Base-by-base conservation (phyloP, 805 yeast species). In the Cyberlindnera saturnus region DNA sequence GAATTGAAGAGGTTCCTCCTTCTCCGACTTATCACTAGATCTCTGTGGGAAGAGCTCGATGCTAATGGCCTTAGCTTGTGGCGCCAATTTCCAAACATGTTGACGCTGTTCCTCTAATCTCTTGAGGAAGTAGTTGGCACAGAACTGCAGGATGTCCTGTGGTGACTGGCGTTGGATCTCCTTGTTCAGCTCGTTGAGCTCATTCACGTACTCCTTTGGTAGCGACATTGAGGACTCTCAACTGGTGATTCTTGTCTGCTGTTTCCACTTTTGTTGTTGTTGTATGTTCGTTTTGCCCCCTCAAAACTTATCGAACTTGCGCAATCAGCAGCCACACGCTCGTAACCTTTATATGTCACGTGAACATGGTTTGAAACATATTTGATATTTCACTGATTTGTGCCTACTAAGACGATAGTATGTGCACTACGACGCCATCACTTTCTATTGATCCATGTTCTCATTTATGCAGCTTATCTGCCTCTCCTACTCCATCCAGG, bases 51-150 rank as follows among this genome's bases (percentile, higher is more conserved):
- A 72, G 51, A 76, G 62, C 35, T 66, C 70, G 28, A 79, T 64
- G 1, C 82, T 82, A 32, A 75, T 71, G 1, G 73, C 66, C 36
- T 61, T 64, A 5, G 79, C 80, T 48, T 67, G 68, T 16, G 66
- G 57, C 53, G 72, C 75, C 45, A 71, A 74, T n/a, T 61, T 60
- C 76, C 79, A 76, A 39, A 73, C 63, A 32, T 69, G 70, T 26
- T 67, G 56, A 57, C 86, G 71, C 56, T 82, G 86, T 28, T 73
- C 71, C 51, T 79, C 81, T 46, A 85, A 65, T 46, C 81, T 75
- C 39, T 70, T 61, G 56, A 74, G 75, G 67, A 86, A 86, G 62
- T 81, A 82, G 62, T 80, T 75, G 43, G 86, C 82, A 55, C 90
- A 82, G 64, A 84, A 86, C 57, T 85, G 89, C 45, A 86, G 60